phyloP scores from a whole-genome alignment of 2,329 filamentous ascomycete genomes.

The Neopestalotiopsis sp. region DNA sequence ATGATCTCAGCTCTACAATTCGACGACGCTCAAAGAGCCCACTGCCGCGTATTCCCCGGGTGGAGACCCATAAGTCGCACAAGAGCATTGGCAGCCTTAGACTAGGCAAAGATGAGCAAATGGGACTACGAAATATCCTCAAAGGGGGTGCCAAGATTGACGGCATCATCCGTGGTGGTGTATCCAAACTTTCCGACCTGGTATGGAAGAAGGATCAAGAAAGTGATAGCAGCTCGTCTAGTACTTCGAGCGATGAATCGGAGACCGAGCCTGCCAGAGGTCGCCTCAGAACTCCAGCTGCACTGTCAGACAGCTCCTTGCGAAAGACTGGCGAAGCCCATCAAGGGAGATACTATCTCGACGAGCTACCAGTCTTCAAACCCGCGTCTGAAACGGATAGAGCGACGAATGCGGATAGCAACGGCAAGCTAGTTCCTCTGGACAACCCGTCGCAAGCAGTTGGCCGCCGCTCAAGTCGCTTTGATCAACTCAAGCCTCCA shows the following conservation, averaged over 20 bases:
- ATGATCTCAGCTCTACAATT: conserved; percentile 33
- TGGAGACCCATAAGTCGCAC: conserved; percentile 55
- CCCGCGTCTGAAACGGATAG: conserved; percentile 38
- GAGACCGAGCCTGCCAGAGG: conserved; percentile 50
- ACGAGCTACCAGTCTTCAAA: conserved; percentile 57
- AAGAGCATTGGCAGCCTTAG: conserved; percentile 56
- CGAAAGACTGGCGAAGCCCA: conserved; percentile 37
- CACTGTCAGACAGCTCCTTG: conserved; percentile 41
- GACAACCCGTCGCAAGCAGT: conserved; percentile 35
- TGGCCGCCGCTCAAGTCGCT: conserved; percentile 49
- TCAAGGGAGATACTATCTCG: conserved; percentile 52
- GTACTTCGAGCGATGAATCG: conserved; percentile 54
- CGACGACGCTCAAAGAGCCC: conserved; percentile 45
- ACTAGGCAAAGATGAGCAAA: conserved; percentile 50
- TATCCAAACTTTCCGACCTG: conserved; percentile 62
- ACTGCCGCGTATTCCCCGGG: conserved; percentile 43
- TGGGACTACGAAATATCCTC: conserved; percentile 75
- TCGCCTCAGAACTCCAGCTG: conserved; percentile 41
- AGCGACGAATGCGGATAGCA: conserved; percentile 24
- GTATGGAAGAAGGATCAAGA: conserved; percentile 60
- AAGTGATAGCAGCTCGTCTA: conserved; percentile 37
- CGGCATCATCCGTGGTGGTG: conserved; percentile 67
- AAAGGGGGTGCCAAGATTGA: conserved; percentile 75
- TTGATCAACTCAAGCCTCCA: conserved; percentile 55
- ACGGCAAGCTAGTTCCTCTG: conserved; percentile 20